Base-by-base conservation (phyloP, 495 filamentous ascomycete genomes). In the Annulohypoxylon nitens region DNA sequence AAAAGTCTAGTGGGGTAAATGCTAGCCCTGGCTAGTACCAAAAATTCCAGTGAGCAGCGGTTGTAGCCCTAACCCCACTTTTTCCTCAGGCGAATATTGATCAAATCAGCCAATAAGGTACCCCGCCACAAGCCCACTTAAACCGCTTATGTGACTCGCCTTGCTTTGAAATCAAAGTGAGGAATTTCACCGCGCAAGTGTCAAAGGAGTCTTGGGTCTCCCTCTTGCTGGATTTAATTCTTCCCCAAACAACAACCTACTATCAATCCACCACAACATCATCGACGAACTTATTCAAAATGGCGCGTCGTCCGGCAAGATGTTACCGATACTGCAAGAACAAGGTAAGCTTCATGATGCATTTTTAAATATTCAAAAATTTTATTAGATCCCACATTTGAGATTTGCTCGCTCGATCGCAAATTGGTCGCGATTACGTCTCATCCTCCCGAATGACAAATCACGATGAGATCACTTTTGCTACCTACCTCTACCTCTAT, bases 291-390 rank as follows among this genome's bases (percentile, higher is more conserved):
- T 78, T 87, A 86, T 85, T 90, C 90, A 93, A 90, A 86, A 99
- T 99, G 96, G 96, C 96, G 81, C 93, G 96, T 83, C 93, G 96
- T 89, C 96, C 96, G 78, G 96, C 96, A 77, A 90, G 97, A 87
- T 99, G 96, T 87, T 99, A 99, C 91, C 94, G 96, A 84, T 99
- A 99, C 91, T 99, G 96, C 93, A 98, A 98, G 93, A 98, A 98
- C 92, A 97, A 97, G 95, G 93, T 96, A 83, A 85, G 91, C 88
- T 18, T 41, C 41, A 54, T 47, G 23, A 53, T 25, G 48, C 20
- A 20, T 26, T 41, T 60, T 3, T 2, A 30, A 43, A 60, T 59
- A 60, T 36, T 18, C 54, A 4, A 11, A 55, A 65, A 51, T 57
- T 47, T 16, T 41, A 67, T 30, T 34, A 62, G 25, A 64, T 61